Conservation (phyloP, 2,329 filamentous ascomycete species). For the Aspergillus arachidicola region DNA sequence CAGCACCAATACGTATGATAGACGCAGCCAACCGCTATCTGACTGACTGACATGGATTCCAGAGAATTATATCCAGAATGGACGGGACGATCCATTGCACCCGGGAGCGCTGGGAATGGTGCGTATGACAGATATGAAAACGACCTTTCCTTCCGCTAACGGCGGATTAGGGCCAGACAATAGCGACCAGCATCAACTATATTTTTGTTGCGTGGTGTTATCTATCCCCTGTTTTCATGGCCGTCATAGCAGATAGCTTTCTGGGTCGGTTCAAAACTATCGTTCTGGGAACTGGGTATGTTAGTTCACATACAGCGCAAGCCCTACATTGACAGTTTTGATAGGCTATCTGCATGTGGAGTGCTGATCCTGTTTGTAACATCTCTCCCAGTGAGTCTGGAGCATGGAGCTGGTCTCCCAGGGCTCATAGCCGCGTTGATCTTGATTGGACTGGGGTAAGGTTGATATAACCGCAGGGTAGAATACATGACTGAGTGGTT, state of each 20-base stretch:
- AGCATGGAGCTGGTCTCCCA: constrained; percentile 2
- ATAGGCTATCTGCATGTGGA: not conserved
- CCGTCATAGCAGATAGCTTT: constrained; percentile 3
- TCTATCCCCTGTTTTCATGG: not conserved
- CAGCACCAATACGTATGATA: constrained; percentile 7
- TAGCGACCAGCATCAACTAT: not conserved
- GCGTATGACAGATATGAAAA: not conserved
- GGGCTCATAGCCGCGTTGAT: constrained; percentile 1
- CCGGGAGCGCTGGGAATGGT: not conserved
- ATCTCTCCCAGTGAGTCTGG: constrained; percentile 4
- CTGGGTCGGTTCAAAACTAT: constrained; percentile 10
- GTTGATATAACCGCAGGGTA: not conserved
- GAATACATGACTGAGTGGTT: not conserved
- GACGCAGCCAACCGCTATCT: not conserved
- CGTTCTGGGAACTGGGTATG: constrained; percentile 1
- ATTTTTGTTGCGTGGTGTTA: not conserved
- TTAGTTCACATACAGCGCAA: not conserved
- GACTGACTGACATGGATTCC: not conserved
- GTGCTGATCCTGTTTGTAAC: constrained; percentile 3
- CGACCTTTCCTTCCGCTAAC: not conserved
- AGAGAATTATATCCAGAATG: not conserved
- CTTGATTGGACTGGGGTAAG: constrained; percentile 8
- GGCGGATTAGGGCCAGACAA: not conserved
- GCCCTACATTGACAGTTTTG: not conserved
- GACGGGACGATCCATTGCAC: not conserved